Evolutionary conservation across 495 filamentous ascomycete species (phyloP).

Genomic region (Bacidia gigantensis): DNA sequence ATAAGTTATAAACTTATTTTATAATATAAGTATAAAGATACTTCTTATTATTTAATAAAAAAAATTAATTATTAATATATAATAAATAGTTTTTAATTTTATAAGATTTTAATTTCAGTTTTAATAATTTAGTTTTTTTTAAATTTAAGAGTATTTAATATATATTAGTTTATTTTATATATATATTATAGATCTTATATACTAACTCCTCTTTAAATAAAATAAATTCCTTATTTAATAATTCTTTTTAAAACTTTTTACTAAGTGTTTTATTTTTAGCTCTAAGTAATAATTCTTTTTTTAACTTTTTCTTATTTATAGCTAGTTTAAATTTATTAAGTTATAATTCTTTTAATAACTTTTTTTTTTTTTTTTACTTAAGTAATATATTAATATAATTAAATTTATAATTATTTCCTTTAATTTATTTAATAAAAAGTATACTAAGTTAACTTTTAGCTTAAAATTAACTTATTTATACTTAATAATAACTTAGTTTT

Average conservation of each 20-base stretch:
- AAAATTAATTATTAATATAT: not conserved
- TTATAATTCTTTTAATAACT: not conserved
- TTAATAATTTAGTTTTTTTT: slow-evolving; percentile 1
- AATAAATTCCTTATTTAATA: not conserved
- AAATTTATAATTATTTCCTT: not conserved
- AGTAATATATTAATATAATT: not conserved
- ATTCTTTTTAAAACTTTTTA: too few relatives aligned
- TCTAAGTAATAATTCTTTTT: slow-evolving; percentile 5
- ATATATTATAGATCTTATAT: slow-evolving; percentile 2
- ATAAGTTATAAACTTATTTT: not conserved
- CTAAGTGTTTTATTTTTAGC: too few relatives aligned
- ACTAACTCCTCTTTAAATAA: not conserved
- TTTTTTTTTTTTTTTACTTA: not conserved
- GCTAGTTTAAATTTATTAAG: slow-evolving; percentile 1
- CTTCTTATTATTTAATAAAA: slow-evolving; percentile 3
- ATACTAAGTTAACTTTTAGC: not conserved
- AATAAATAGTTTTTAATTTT: not conserved
- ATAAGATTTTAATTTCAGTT: not conserved
- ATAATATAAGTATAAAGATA: not conserved
- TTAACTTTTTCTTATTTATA: not conserved
- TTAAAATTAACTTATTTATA: not conserved
- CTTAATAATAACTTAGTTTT: not conserved
- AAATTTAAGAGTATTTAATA: not conserved
- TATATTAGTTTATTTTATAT: slow-evolving; percentile 1
- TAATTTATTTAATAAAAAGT: not conserved